phyloP scores from a whole-genome alignment of 352 stramenopile species.

The Globisporangium okanoganense region DNA sequence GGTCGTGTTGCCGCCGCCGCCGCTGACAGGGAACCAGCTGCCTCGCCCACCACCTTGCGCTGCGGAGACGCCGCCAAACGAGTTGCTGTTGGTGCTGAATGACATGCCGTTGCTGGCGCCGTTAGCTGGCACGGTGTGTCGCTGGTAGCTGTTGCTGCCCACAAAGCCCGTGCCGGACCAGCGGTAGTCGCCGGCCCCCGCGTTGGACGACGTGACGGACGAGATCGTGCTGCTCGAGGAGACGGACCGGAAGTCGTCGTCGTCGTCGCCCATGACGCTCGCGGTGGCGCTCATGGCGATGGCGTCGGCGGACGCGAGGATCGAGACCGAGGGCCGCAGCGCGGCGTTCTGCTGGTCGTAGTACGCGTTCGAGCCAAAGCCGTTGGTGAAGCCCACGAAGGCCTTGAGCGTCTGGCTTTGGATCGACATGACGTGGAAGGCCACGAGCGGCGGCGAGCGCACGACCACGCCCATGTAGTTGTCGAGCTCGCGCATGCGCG shows the following conservation, averaged over 20 bases:
- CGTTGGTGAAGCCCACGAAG: constrained; percentile 71
- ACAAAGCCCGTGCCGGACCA: constrained; percentile 82
- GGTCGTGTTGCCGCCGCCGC: background rate
- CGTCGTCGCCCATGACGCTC: constrained; percentile 74
- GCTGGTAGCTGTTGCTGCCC: constrained; percentile 54
- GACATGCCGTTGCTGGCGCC: background rate
- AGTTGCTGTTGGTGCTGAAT: constrained; percentile 22
- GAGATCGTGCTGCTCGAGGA: constrained; percentile 64
- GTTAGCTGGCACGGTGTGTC: constrained; percentile 24
- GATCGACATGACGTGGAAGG: constrained; percentile 69
- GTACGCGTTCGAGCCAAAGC: constrained; percentile 69
- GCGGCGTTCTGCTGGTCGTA: constrained; percentile 59
- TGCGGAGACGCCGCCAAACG: constrained; percentile 27
- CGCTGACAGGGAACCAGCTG: constrained; percentile 60
- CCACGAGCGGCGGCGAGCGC: constrained; percentile 57
- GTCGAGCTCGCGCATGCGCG: constrained; percentile 62
- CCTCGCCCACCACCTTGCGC: constrained; percentile 24
- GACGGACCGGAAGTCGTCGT: constrained; percentile 78
- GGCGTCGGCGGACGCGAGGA: constrained; percentile 43
- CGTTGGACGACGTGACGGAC: constrained; percentile 41
- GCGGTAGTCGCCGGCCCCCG: constrained; percentile 67
- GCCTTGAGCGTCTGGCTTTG: constrained; percentile 77
- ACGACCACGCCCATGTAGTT: constrained; percentile 69
- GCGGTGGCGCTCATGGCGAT: constrained; percentile 38
- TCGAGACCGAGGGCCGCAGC: constrained; percentile 60